These are phyloP conservation scores for Daldinia decipiens DNA, from an alignment of 495 filamentous ascomycete genomes.

Conservation along the genomic window DNA sequence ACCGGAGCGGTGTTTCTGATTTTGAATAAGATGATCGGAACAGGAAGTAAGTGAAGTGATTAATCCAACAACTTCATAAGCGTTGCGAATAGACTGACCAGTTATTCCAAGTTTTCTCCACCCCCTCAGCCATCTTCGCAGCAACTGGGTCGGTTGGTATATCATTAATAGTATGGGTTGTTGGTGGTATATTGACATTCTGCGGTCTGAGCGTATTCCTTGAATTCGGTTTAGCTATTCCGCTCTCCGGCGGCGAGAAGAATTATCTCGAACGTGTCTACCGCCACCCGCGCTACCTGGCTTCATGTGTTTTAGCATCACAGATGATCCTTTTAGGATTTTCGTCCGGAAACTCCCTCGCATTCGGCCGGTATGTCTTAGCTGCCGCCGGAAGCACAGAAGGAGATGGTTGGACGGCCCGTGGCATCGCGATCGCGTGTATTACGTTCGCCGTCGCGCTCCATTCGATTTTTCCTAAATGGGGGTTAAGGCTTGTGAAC, in stretches of 20 bases:
- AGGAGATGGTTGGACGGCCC: conserved; percentile 72
- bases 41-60: conserved; percentile 54
- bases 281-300: conserved; percentile 70
- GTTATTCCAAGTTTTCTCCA: conserved; percentile 58
- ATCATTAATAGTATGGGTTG: conserved; percentile 52
- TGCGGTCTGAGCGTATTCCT: conserved; percentile 60
- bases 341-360: conserved; percentile 69
- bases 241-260: conserved; percentile 67
- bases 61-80: conserved; percentile 1
- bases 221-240: conserved; percentile 63
- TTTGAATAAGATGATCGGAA: conserved; percentile 69
- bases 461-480: conserved; percentile 70
- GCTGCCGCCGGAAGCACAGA: conserved; percentile 67
- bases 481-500: conserved; percentile 74
- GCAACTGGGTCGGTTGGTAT: conserved; percentile 59
- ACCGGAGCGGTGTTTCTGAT: conserved; percentile 64
- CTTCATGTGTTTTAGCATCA: conserved; percentile 69
- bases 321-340: conserved; percentile 68
- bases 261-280: conserved; percentile 76
- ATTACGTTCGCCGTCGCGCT: conserved; percentile 71
- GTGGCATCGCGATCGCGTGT: conserved; percentile 73
- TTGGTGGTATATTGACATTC: conserved; percentile 53
- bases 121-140: conserved; percentile 60
- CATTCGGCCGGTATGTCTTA: conserved; percentile 77
- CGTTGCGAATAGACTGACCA: conserved; percentile 9